A percentile compares a stretch with the other conserved stretches of the same genome.
phyloP scores from a whole-genome alignment of 2,329 filamentous ascomycete genomes.

The Endoconidiophora polonica region DNA sequence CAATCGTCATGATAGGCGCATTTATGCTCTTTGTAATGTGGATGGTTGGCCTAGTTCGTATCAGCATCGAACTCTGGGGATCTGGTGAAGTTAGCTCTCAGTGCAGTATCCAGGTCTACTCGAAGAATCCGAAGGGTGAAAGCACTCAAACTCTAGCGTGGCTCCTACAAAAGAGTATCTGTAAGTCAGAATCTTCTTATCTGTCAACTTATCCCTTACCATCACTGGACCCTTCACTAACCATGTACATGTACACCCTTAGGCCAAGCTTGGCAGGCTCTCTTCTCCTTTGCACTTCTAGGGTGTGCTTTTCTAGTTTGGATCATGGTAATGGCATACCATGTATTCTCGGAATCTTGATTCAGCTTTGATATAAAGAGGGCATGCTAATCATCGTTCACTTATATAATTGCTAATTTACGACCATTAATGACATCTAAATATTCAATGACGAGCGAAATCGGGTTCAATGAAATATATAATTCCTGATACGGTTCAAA shows the following conservation, averaged over 20 bases:
- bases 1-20: conserved; percentile 45
- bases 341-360: conserved; percentile 37
- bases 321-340: conserved; percentile 52
- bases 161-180: conserved; percentile 47
- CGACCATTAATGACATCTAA: background rate
- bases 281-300: conserved; percentile 45
- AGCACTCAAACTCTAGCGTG: conserved; percentile 41
- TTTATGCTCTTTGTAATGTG: conserved; percentile 53
- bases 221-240: background rate
- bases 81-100: conserved; percentile 39
- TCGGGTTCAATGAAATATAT: background rate
- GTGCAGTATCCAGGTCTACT: conserved; percentile 42
- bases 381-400: background rate
- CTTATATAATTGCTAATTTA: background rate
- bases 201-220: background rate
- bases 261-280: conserved; percentile 48
- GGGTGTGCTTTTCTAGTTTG: conserved; percentile 45
- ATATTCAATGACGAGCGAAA: background rate
- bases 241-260: background rate
- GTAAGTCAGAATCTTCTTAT: conserved; percentile 25
- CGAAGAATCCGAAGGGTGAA: conserved; percentile 31
- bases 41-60: conserved; percentile 46
- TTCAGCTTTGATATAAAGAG: background rate
- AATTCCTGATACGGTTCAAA: too few relatives aligned
- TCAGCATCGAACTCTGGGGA: conserved; percentile 47